Evolutionary conservation across 1,139 yeast genomes (phyloP), one percentile per base, ranked within the genome.

Genomic region (Suhomyces maxii): DNA sequence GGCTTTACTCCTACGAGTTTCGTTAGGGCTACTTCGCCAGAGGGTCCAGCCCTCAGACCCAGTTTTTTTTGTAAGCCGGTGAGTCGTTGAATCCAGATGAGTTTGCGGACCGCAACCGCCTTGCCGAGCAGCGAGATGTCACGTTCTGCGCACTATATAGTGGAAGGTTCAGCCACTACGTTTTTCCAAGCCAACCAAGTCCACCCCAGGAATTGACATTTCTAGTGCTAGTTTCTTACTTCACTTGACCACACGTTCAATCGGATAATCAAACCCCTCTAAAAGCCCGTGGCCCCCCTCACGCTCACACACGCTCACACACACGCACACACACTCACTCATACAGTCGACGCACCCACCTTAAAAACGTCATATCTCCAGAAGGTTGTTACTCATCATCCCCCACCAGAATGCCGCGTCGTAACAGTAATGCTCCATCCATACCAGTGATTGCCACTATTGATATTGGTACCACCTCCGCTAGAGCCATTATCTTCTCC

Each of bases 381-480:
- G n/a, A 18, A 18, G 4, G 6, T 6, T 18, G 23, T 18, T 18
- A 18, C 6, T 18, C 23, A 18, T 18, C 23, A 18, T 18, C 23
- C 23, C 23, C 37, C 45, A 14, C 14, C 31, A 44, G 13, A 11
- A 71, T 71, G 77, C 69, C 70, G 25, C 76, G 77, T 56, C 72
- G 77, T 53, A 61, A 65, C 48, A 68, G 73, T 47, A 68, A 68
- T 48, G 73, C 74, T 57, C 76, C 44, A 37, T 55, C 42, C 41
- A 61, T 64, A 39, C 84, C 86, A 1, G 68, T 84, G 46, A 73
- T 86, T 41, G 89, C 86, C 26, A 76, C 96, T 48, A 83, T 90
- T 45, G 97, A 90, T 64, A 89, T 89, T 45, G 98, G 98, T 39
- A 90, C 98, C 39, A 91, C 98, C 2, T 88, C 96, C 23, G 88